A percentile compares a stretch with the other conserved stretches of the same genome.
These are phyloP conservation scores for Oxyria digyna DNA, from an alignment of 148 eudicot species.

Conservation along the genomic window DNA sequence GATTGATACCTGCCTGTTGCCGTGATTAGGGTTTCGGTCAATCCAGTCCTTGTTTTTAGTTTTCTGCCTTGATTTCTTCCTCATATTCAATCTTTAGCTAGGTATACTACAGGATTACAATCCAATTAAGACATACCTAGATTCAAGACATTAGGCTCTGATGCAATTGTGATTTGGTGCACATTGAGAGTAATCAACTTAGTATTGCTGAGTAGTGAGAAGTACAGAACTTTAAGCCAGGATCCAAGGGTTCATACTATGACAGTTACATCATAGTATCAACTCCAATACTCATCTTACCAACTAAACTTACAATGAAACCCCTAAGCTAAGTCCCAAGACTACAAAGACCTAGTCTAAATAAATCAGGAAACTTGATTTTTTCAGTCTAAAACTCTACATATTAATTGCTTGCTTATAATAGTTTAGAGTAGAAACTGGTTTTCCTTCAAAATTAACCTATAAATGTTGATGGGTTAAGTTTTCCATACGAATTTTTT, in stretches of 20 bases:
- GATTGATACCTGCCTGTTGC: not conserved
- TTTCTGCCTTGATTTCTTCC: not conserved
- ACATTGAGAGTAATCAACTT: not conserved
- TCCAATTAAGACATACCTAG: not conserved
- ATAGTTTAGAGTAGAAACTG: not conserved
- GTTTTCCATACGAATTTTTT: not conserved
- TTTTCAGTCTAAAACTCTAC: not conserved
- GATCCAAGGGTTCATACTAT: conserved; percentile 1
- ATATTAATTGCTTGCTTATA: not conserved
- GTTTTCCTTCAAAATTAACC: not conserved
- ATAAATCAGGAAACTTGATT: not conserved
- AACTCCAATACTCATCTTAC: no score
- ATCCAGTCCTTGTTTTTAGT: not conserved
- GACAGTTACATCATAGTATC: no score
- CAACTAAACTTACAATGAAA: no score
- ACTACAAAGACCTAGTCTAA: no score
- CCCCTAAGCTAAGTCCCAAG: no score
- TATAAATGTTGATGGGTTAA: not conserved
- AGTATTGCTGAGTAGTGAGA: not conserved
- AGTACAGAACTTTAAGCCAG: not conserved
- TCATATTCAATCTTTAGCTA: not conserved
- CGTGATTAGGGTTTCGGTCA: conserved; percentile 4
- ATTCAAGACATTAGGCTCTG: not conserved
- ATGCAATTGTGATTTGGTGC: not conserved
- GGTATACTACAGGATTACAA: not conserved